Percentiles rank a stretch among this genome's conserved stretches.
Evolutionary conservation across 768 basidiomycete genomes (phyloP).

Genomic region (Calocera viscosa): DNA sequence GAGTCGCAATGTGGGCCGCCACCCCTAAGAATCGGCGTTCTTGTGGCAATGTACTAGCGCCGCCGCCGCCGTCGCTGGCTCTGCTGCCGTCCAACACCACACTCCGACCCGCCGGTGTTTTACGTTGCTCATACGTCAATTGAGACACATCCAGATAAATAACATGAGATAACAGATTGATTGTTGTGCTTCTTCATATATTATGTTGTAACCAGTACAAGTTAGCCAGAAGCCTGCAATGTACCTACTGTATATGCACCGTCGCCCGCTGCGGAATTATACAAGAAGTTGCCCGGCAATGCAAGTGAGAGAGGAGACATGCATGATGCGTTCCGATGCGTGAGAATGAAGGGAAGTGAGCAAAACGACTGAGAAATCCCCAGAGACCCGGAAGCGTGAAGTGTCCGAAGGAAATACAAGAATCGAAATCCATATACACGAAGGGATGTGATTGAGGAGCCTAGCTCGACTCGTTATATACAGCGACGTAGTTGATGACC

Average conservation of each 20-base stretch:
- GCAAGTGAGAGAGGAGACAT: neutral
- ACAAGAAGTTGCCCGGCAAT: no score
- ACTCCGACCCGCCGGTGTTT: no score
- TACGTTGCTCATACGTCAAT: no score
- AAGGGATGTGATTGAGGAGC: neutral
- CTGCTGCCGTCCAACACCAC: no score
- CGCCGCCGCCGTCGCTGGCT: neutral
- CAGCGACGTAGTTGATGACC: conserved; percentile 5
- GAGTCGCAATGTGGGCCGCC: conserved; percentile 4
- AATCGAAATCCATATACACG: neutral
- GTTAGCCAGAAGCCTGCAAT: neutral
- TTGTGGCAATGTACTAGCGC: conserved; percentile 1
- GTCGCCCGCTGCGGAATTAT: no score
- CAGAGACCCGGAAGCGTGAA: neutral
- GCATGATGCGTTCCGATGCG: neutral
- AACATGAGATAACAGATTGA: neutral
- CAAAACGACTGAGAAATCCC: neutral
- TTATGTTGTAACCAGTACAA: neutral
- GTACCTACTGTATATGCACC: no score
- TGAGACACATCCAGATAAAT: no score
- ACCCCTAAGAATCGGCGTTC: neutral
- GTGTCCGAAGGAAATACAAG: neutral
- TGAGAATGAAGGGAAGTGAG: neutral
- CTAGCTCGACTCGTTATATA: conserved; percentile 6
- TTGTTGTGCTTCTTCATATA: neutral